phyloP scores from a whole-genome alignment of 495 filamentous ascomycete genomes.

The Aspergillus cristatus region DNA sequence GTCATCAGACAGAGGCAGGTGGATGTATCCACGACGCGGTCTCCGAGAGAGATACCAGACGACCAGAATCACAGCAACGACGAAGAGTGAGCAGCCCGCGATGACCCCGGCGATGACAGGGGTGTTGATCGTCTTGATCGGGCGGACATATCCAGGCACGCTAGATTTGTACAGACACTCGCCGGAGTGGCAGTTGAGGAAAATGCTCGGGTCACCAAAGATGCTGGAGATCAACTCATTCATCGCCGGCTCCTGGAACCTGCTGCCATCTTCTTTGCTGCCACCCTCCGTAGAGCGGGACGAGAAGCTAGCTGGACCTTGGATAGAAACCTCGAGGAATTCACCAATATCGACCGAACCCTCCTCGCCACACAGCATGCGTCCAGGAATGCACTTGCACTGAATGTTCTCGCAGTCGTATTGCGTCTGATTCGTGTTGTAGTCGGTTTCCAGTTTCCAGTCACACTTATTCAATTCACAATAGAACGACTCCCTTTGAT shows the following conservation, averaged over 20 bases:
- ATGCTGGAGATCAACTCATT: slow-evolving; percentile 76
- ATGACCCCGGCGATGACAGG: slow-evolving; percentile 93
- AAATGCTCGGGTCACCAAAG: slow-evolving; percentile 86
- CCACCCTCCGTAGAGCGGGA: slow-evolving; percentile 56
- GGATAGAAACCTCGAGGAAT: slow-evolving; percentile 70
- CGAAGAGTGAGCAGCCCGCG: slow-evolving; percentile 75
- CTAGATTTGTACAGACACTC: slow-evolving; percentile 91
- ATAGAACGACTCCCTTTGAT: slow-evolving; percentile 89
- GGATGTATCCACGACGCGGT: slow-evolving; percentile 53
- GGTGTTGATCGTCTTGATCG: slow-evolving; percentile 93
- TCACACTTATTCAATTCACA: slow-evolving; percentile 76
- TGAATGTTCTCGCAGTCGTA: slow-evolving; percentile 78
- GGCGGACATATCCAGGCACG: slow-evolving; percentile 79
- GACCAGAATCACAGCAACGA: slow-evolving; percentile 71
- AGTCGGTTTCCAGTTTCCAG: slow-evolving; percentile 56
- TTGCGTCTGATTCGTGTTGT: slow-evolving; percentile 66
- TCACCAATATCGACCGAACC: slow-evolving; percentile 89
- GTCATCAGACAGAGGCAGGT: slow-evolving; percentile 72
- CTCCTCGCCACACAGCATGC: slow-evolving; percentile 86
- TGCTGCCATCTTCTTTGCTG: slow-evolving; percentile 52
- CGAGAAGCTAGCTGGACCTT: slow-evolving; percentile 75
- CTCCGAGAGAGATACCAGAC: slow-evolving; percentile 87
- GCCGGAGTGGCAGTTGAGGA: slow-evolving; percentile 70
- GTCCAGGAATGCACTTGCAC: slow-evolving; percentile 81
- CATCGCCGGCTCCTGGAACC: slow-evolving; percentile 85